phyloP scores from a whole-genome alignment of 371 early-diverging fungal genomes.

The Circinella umbellata region DNA sequence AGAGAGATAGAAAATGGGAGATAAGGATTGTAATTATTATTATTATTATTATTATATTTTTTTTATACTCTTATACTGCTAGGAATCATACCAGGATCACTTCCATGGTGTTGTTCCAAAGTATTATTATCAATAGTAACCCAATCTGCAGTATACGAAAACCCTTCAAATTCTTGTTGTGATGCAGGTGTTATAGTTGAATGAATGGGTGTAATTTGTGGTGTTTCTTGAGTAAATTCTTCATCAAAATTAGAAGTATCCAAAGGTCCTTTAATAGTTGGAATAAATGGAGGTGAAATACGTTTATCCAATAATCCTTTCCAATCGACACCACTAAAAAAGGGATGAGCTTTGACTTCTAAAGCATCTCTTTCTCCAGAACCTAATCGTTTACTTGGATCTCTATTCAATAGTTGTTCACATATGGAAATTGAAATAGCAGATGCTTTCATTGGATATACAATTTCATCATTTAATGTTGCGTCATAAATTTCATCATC shows the following conservation, averaged over 20 bases:
- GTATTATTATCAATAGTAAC: neutral
- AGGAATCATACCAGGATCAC: neutral
- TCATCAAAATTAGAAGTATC: conserved; percentile 97
- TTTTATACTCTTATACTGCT: neutral
- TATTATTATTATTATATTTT: too few relatives aligned
- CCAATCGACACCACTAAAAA: conserved; percentile 94
- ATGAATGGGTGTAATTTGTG: conserved; percentile 88
- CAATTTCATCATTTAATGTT: conserved; percentile 90
- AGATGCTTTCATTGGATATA: conserved; percentile 90
- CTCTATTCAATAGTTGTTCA: conserved; percentile 87
- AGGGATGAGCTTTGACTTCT: conserved; percentile 92
- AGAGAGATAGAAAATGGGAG: too few relatives aligned
- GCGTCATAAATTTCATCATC: conserved; percentile 96
- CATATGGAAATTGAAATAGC: conserved; percentile 87
- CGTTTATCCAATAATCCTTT: conserved; percentile 84
- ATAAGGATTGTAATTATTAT: too few relatives aligned
- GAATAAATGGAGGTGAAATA: conserved; percentile 89
- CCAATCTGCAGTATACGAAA: conserved; percentile 86
- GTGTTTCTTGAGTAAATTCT: conserved; percentile 91
- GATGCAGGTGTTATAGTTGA: conserved; percentile 75
- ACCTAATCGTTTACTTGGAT: conserved; percentile 88
- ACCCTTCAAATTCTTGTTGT: conserved; percentile 91
- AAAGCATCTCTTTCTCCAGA: conserved; percentile 80
- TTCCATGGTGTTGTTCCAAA: neutral
- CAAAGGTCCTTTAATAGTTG: conserved; percentile 74